Conservation (phyloP, 2,329 filamentous ascomycete genomes). For the Alternaria atra region DNA sequence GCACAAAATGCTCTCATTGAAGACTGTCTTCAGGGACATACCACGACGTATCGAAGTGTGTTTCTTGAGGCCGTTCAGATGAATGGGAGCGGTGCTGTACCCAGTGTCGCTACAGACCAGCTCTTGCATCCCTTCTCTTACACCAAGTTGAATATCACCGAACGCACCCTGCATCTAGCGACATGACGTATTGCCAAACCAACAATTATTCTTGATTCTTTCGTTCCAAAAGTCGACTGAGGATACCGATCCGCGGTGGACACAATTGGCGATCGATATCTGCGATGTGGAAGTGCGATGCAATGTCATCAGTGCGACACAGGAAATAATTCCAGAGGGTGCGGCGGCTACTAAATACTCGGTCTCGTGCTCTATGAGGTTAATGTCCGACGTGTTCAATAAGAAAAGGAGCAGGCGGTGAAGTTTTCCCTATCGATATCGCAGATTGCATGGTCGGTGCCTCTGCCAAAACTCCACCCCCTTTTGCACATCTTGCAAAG, state of each 20-base stretch:
- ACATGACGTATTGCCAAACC: too few relatives aligned
- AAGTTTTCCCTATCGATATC: conserved; percentile 12
- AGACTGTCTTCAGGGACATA: background rate
- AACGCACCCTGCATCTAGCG: background rate
- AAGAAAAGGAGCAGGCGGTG: conserved; percentile 9
- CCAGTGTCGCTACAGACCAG: background rate
- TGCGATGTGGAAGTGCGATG: background rate
- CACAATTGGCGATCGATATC: background rate
- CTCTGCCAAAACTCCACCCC: conserved; percentile 14
- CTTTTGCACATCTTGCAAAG: conserved; percentile 12
- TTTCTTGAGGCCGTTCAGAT: background rate
- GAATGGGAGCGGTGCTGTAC: background rate
- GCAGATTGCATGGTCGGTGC: conserved; percentile 19
- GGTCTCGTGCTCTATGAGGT: background rate
- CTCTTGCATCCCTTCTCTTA: background rate
- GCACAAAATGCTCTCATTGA: background rate
- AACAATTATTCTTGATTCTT: too few relatives aligned
- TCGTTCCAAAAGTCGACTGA: too few relatives aligned
- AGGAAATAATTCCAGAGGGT: background rate
- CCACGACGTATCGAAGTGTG: background rate
- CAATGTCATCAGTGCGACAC: background rate
- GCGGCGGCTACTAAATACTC: background rate
- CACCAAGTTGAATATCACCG: background rate
- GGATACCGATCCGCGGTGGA: background rate
- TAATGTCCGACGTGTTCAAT: conserved; percentile 2